These are phyloP conservation scores for Arachis stenosperma DNA, from an alignment of 306 rosid species.

Conservation along the genomic window DNA sequence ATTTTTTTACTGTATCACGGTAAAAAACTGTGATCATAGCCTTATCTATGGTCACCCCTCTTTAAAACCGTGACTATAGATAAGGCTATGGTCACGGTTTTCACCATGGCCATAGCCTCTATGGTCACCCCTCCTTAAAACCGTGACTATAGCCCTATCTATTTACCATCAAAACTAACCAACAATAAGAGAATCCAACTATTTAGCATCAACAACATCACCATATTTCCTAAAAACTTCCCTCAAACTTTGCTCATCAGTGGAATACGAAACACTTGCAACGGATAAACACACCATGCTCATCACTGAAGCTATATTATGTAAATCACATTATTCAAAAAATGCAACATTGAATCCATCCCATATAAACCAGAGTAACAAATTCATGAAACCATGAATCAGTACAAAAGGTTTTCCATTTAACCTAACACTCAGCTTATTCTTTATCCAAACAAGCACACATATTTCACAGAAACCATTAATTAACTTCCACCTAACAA, in stretches of 20 bases:
- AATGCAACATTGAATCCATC: slow-evolving; percentile 10
- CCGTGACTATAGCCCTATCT: too few relatives aligned
- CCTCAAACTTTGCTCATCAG: slow-evolving; percentile 59
- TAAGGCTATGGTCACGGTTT: too few relatives aligned
- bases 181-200: neutral
- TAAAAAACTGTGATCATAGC: too few relatives aligned
- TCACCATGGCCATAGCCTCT: too few relatives aligned
- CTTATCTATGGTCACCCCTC: too few relatives aligned
- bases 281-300: slow-evolving; percentile 11
- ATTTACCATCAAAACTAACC: too few relatives aligned
- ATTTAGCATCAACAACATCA: slow-evolving; percentile 61
- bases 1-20: too few relatives aligned
- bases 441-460: neutral
- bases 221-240: slow-evolving; percentile 69
- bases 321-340: neutral
- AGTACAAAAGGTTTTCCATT: neutral
- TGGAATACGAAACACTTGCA: slow-evolving; percentile 61
- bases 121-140: too few relatives aligned
- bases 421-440: neutral
- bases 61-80: too few relatives aligned
- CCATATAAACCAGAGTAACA: neutral
- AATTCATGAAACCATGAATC: neutral
- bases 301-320: neutral
- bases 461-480: neutral
- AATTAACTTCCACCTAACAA: neutral